Evolutionary conservation across 495 filamentous ascomycete genomes (phyloP), one percentile per base, ranked within the genome.

Genomic region (Hypoxylon cercidicola): DNA sequence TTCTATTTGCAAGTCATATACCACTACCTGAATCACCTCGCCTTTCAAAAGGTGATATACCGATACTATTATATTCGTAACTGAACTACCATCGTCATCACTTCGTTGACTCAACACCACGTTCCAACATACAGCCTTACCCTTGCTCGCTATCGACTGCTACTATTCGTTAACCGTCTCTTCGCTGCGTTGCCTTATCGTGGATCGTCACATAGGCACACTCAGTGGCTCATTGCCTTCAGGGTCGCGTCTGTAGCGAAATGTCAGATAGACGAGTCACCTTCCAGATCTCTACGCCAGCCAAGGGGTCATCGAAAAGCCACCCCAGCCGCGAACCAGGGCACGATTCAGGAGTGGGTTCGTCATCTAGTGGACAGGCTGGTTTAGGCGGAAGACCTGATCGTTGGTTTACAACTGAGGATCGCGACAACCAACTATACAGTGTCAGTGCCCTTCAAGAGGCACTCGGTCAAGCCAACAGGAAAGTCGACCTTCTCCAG

Each of bases 281-380:
- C 34, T 74, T 74, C 47, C 60, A 62, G 50, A 28, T 56, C 19
- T 51, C 60, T 15, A 40, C 55, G 34, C 37, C 60, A 19, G 43
- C 28, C 4, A 68, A 60, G 52, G 35, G 45, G 11, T 52, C 61
- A 4, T 45, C 60, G 12, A 70, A 52, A 41, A 30, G 58, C 34
- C 41, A 56, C 41, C 66, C 55, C 34, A 54, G 52, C 57, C 48
- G 52, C 46, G 71, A 72, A 46, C 30, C 44, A 12, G 60, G 53
- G 19, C 59, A 68, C 28, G 72, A 74, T 66, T 74, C 72, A 35
- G 72, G 72, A 19, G 40, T 74, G 25, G 72, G 72, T 58, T 74
- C 72, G 45, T 74, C 65, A 43, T 72, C 71, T 57, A 74, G 72
- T 61, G 70, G 65, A 30, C 72, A 69, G 40, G 66, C 63, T 59